Base-by-base conservation (phyloP, 176 grass and related monocot genomes). In the Bonia amplexicaulis region DNA sequence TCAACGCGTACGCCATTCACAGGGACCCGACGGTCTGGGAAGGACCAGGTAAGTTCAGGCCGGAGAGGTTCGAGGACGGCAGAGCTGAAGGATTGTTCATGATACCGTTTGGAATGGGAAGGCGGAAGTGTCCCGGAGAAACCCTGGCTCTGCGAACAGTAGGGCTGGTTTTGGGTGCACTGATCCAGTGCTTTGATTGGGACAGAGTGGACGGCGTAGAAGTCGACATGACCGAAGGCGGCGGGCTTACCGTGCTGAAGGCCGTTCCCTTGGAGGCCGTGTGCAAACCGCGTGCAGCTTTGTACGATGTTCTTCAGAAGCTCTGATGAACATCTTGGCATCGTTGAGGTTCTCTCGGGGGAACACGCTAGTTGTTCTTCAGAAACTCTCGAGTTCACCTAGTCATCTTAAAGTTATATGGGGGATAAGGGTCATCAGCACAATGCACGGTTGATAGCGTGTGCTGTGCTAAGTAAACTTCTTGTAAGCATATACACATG, bases 151-250 rank as follows among this genome's bases (percentile, higher is more conserved):
- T 87, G 72, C 80, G 86, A 4, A 87, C 82, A 8, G 5, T 87
- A 1, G 84, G 85, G 7, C 20, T 91, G 37, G 86, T 74, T 25
- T 42, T 96, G 0, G 94, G 76, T 1, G 75, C 94, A 7, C 40
- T 96, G 62, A 65, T 96, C 6, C 93, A 96, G 29, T 96, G 91
- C 78, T 96, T 96, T 19, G 86, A 96, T n/a, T 96, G 88, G 91
- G 71, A 89, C 16, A 80, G 31, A 15, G 75, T 87, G 1, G 76
- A 60, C 1, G 83, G 61, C 15, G 63, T 2, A 20, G 67, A 91
- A 59, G 80, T 93, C 5, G 93, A 95, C 54, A 87, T 96, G 93
- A 64, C 76, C 2, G 86, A 87, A 75, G 68, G 70, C 0, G 16
- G 57, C 8, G 90, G 88, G 7, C 7, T 93, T 2, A 78, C 80